Evolutionary conservation across 1,284 basidiomycete genomes (phyloP).

Genomic region (Irpex sp.): DNA sequence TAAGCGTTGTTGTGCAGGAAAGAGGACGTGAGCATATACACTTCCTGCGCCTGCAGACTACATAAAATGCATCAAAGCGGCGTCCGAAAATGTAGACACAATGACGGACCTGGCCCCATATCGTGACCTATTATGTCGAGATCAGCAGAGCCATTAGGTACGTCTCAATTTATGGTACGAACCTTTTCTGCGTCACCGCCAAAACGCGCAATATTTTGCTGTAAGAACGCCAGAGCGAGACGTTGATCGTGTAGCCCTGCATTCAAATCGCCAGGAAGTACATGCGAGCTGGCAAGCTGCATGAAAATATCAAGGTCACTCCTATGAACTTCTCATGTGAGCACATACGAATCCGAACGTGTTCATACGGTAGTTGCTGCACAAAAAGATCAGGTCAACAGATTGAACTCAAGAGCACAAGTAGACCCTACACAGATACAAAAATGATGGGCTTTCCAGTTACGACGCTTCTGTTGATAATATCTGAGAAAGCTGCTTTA

Average conservation of each 20-base stretch:
- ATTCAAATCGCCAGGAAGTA: constrained; percentile 49
- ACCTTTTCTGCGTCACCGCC: constrained; percentile 63
- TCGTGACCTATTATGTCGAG: constrained; percentile 42
- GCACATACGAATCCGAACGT: constrained; percentile 54
- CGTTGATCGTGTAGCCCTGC: constrained; percentile 56
- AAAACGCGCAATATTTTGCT: constrained; percentile 58
- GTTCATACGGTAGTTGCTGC: constrained; percentile 54
- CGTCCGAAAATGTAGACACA: not conserved
- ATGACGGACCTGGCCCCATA: constrained; percentile 51
- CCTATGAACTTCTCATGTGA: not conserved
- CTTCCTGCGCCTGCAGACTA: constrained; percentile 59
- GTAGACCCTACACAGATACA: constrained; percentile 44
- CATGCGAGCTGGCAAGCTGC: constrained; percentile 47
- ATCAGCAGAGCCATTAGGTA: not conserved
- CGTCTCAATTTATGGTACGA: not conserved
- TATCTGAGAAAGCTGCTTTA: constrained; percentile 28
- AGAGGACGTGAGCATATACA: constrained; percentile 48
- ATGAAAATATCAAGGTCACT: not conserved
- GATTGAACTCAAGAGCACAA: not conserved
- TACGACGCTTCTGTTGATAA: constrained; percentile 43
- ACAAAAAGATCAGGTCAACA: not conserved
- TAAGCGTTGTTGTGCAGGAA: constrained; percentile 33
- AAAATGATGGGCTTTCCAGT: constrained; percentile 51
- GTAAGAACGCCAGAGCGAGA: constrained; percentile 53
- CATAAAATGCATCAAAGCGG: not conserved